These are phyloP conservation scores for Aspergillus sparsus DNA, from an alignment of 495 filamentous ascomycete species.

Conservation along the genomic window DNA sequence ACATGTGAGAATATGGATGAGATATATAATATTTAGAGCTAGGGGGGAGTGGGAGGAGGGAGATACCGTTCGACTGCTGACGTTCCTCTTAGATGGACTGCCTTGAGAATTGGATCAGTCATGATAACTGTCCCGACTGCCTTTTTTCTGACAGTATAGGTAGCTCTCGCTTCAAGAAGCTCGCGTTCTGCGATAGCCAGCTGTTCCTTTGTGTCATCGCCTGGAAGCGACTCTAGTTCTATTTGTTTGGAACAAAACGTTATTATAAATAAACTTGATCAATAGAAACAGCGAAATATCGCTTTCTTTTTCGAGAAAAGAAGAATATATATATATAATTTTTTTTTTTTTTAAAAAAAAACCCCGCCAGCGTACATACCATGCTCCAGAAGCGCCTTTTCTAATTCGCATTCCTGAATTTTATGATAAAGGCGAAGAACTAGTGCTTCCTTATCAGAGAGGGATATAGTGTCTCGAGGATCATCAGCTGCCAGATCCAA, in stretches of 20 bases:
- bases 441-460: conserved; percentile 61
- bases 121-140: conserved; percentile 66
- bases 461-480: conserved; percentile 49
- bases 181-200: conserved; percentile 60
- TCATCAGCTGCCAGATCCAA: conserved; percentile 45
- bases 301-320: no score
- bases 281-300: no score
- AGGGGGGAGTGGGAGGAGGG: not conserved
- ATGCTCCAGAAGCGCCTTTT: conserved; percentile 65
- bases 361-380: conserved; percentile 37
- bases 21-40: not conserved
- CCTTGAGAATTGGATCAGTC: conserved; percentile 72
- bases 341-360: no score
- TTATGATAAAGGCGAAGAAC: conserved; percentile 69
- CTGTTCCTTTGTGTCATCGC: conserved; percentile 52
- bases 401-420: conserved; percentile 67
- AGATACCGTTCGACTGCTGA: conserved; percentile 66
- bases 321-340: no score
- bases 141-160: conserved; percentile 64
- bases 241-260: not conserved
- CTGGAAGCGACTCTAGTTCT: conserved; percentile 37
- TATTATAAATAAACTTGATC: not conserved
- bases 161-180: conserved; percentile 66
- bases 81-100: conserved; percentile 69
- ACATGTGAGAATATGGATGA: not conserved